These are phyloP conservation scores for Pseudogymnoascus sp. DNA, from an alignment of 2,329 filamentous ascomycete genomes.

Conservation along the genomic window DNA sequence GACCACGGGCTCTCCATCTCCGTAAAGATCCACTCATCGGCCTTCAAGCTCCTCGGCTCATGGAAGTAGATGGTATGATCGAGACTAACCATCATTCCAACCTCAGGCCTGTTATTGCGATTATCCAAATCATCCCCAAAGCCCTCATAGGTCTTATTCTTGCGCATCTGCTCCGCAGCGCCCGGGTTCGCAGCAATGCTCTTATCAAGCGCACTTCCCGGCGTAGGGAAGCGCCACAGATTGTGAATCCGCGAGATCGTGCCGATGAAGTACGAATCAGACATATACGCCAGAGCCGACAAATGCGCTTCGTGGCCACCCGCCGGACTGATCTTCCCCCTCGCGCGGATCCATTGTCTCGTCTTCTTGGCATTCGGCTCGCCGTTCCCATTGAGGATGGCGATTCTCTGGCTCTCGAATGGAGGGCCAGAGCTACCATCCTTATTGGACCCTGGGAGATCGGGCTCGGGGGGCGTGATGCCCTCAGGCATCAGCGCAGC, in stretches of 20 bases:
- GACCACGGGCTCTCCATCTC: constrained; percentile 79
- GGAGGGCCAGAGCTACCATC: constrained; percentile 33
- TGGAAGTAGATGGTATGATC: constrained; percentile 70
- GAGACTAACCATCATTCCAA: constrained; percentile 81
- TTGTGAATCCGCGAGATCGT: constrained; percentile 76
- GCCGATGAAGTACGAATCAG: constrained; percentile 87
- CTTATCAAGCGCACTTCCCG: constrained; percentile 20
- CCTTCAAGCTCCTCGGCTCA: constrained; percentile 49
- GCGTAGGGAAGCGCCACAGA: constrained; percentile 64
- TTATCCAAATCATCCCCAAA: constrained; percentile 41
- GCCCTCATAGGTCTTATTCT: constrained; percentile 28
- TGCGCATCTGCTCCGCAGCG: constrained; percentile 43
- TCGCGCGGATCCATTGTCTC: constrained; percentile 66
- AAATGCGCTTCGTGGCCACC: constrained; percentile 78
- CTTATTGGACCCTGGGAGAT: constrained; percentile 23
- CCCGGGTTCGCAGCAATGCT: constrained; percentile 25
- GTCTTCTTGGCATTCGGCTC: constrained; percentile 61
- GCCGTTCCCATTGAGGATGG: constrained; percentile 46
- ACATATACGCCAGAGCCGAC: constrained; percentile 85
- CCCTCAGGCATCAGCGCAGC: constrained; percentile 50
- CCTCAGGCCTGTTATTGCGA: constrained; percentile 44
- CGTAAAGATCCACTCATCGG: constrained; percentile 70
- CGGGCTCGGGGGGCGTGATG: constrained; percentile 31
- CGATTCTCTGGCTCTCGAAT: constrained; percentile 50
- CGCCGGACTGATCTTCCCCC: constrained; percentile 63